phyloP scores from a whole-genome alignment of 192 early-diverging fungal genomes.

The Chytriomyces confervae region DNA sequence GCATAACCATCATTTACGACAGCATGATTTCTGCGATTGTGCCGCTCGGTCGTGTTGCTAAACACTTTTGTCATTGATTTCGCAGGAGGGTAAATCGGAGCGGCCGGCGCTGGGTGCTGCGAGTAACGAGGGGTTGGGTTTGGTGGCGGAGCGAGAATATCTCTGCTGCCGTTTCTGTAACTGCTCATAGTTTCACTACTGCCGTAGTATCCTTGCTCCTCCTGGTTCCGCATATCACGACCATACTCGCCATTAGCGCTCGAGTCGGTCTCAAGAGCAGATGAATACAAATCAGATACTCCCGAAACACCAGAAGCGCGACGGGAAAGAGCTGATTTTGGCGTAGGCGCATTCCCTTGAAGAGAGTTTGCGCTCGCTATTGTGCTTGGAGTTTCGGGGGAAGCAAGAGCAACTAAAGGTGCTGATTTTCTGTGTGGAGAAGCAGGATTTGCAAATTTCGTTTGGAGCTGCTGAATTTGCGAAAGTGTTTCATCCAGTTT shows the following conservation, averaged over 20 bases:
- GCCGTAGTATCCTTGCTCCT: not conserved
- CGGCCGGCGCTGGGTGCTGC: not conserved
- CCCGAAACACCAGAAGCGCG: not conserved
- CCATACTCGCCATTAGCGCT: not conserved
- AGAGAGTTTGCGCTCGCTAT: not conserved
- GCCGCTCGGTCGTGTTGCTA: not conserved
- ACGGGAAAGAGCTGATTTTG: no score
- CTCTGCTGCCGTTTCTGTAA: not conserved
- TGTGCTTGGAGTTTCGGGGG: not conserved
- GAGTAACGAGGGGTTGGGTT: not conserved
- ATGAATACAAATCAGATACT: not conserved
- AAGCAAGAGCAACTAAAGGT: not conserved
- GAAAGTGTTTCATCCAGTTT: slow-evolving; percentile 36
- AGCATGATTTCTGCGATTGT: not conserved
- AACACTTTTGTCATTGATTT: slow-evolving; percentile 16
- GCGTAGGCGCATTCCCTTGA: not conserved
- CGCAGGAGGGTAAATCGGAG: slow-evolving; percentile 22
- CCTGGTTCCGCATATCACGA: not conserved
- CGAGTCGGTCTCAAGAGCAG: not conserved
- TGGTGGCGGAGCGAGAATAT: not conserved
- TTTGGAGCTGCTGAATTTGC: slow-evolving; percentile 16
- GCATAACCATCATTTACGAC: not conserved
- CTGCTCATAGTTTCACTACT: slow-evolving; percentile 19
- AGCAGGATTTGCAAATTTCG: not conserved
- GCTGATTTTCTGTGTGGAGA: not conserved